These are phyloP conservation scores for Alternaria metachromatica DNA, from an alignment of 2,329 filamentous ascomycete genomes.

Conservation along the genomic window DNA sequence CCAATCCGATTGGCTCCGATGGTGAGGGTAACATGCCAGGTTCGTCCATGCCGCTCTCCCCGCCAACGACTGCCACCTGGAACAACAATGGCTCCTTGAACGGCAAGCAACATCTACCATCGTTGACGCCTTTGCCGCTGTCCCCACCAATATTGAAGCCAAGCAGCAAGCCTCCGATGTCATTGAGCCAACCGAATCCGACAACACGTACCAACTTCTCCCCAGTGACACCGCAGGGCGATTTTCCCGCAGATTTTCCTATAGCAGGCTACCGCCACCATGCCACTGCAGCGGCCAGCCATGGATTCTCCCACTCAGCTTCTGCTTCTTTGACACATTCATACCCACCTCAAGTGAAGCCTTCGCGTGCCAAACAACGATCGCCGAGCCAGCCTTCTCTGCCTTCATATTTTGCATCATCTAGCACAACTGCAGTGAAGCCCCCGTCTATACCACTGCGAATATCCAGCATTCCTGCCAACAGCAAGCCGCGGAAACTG, in stretches of 20 bases:
- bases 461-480: conserved; percentile 43
- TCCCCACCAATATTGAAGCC: conserved; percentile 44
- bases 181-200: conserved; percentile 41
- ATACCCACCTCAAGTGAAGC: conserved; percentile 3
- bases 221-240: conserved; percentile 17
- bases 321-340: conserved; percentile 27
- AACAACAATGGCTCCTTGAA: conserved; percentile 7
- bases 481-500: conserved; percentile 42
- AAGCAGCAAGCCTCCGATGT: conserved; percentile 40
- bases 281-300: not conserved
- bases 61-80: conserved; percentile 30
- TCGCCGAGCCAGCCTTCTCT: conserved; percentile 31
- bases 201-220: conserved; percentile 42
- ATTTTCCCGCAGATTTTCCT: conserved; percentile 21
- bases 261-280: conserved; percentile 22
- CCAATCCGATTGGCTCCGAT: conserved; percentile 25
- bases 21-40: conserved; percentile 22
- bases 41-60: conserved; percentile 32
- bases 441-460: conserved; percentile 43
- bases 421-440: conserved; percentile 10
- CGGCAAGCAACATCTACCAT: conserved; percentile 30
- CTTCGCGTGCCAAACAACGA: conserved; percentile 18
- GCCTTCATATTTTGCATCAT: conserved; percentile 21
- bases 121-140: conserved; percentile 40
- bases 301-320: conserved; percentile 24